Conservation (phyloP, 164 flowering plant species). For the Macadamia integrifolia region DNA sequence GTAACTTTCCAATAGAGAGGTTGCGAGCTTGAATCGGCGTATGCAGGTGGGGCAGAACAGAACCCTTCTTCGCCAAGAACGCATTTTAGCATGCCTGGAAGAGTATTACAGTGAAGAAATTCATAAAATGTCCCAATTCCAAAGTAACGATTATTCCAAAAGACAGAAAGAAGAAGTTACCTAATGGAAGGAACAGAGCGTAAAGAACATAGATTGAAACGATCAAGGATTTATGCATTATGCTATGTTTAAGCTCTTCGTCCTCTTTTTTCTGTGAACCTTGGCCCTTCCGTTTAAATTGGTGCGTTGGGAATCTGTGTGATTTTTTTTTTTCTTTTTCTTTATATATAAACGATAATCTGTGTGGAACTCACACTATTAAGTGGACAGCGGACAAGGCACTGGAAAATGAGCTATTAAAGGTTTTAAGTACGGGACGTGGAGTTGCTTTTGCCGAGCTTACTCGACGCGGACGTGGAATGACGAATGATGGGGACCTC, state of each 20-base stretch:
- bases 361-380: too few relatives aligned
- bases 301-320: too few relatives aligned
- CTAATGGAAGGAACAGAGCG: background rate
- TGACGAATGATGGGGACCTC: too few relatives aligned
- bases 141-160: background rate
- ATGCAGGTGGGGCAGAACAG: constrained; percentile 50
- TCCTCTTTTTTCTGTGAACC: too few relatives aligned
- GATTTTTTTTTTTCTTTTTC: too few relatives aligned
- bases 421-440: too few relatives aligned
- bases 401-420: too few relatives aligned
- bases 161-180: background rate
- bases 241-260: background rate
- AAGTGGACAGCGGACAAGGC: too few relatives aligned
- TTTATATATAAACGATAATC: too few relatives aligned
- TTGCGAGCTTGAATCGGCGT: constrained; percentile 21
- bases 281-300: too few relatives aligned
- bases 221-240: background rate
- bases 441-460: too few relatives aligned
- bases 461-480: too few relatives aligned
- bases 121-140: background rate
- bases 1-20: constrained; percentile 73
- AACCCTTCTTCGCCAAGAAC: constrained; percentile 47
- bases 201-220: background rate
- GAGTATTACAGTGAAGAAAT: background rate
- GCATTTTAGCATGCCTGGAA: constrained; percentile 10